phyloP scores from a whole-genome alignment of 148 eudicot species.

The Beta vulgaris region DNA sequence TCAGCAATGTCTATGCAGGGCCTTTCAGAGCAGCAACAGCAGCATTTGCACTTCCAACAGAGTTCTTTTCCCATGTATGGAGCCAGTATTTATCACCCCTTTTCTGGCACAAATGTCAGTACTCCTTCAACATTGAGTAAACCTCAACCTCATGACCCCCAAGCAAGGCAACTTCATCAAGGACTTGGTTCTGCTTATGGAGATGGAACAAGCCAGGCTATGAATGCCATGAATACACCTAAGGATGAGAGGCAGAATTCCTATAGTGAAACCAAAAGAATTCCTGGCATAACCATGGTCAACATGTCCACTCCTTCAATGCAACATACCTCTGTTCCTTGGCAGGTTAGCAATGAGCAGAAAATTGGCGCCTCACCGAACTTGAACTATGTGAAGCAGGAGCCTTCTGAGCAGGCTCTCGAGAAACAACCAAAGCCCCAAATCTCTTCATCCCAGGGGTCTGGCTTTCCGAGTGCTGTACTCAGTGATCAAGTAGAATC shows the following conservation, averaged over 20 bases:
- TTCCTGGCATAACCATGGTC: conserved; percentile 37
- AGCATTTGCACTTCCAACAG: conserved; percentile 68
- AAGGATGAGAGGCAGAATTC: conserved; percentile 48
- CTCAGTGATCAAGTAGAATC: conserved; percentile 51
- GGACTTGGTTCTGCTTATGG: conserved; percentile 40
- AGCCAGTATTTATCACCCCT: conserved; percentile 42
- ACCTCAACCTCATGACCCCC: conserved; percentile 51
- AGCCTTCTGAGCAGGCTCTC: conserved; percentile 52
- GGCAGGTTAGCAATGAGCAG: conserved; percentile 54
- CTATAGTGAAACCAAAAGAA: conserved; percentile 43
- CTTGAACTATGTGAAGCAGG: conserved; percentile 57
- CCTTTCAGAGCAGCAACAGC: conserved; percentile 68
- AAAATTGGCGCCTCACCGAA: conserved; percentile 43
- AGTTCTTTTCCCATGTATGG: conserved; percentile 66
- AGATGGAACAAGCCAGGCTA: conserved; percentile 44
- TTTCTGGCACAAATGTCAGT: conserved; percentile 44
- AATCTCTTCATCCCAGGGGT: conserved; percentile 38
- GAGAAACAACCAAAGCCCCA: conserved; percentile 52
- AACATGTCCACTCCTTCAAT: conserved; percentile 35
- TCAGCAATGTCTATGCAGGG: conserved; percentile 50
- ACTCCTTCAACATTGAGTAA: conserved; percentile 45
- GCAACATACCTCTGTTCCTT: conserved; percentile 46
- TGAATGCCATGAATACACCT: conserved; percentile 36
- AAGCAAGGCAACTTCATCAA: conserved; percentile 55
- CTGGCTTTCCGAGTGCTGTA: conserved; percentile 37